Evolutionary conservation across 2,329 filamentous ascomycete species (phyloP), one percentile per base, ranked within the genome.

Genomic region (Aspergillus unguis): DNA sequence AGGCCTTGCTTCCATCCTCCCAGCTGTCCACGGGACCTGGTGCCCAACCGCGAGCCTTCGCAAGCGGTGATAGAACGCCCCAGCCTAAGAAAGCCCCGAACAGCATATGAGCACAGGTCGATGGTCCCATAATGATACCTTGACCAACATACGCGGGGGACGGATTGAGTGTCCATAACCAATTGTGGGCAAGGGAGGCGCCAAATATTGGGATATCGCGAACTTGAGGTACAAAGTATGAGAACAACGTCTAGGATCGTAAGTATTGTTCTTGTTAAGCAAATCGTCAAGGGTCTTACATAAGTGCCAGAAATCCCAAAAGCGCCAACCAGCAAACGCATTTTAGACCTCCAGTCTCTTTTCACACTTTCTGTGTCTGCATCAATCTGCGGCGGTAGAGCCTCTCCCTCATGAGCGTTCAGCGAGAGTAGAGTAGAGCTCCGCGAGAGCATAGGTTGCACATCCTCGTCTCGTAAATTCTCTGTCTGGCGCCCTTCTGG

Each of bases 111-210:
- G 95, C 80, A 3, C 92, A 97, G 0, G 94, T 99, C 36, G 90
- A 87, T 3, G 92, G 89, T 0, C 94, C 94, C 94, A 99, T 99
- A 65, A 99, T 97, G 57, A 99, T 95, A 8, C 94, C 94, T 73
- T 99, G 94, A 0, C 94, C 94, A 27, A 97, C 85, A 68, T 99
- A 99, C 2, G 94, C 94, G n/a, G 95, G 86, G 42, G 91, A 96
- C 0, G 94, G 94, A 61, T 99, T 99, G 5, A 99, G 77, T 1
- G 90, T 94, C 94, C 94, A 99, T 1, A 96, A 81, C 92, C 92
- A 99, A 2, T 83, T 83, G 1, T 82, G 74, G 0, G 91, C 91
- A 5, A 95, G 81, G 2, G 81, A 73, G 0, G 80, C 74, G 0
- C 94, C 94, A 60, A 97, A 89, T 27, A 99, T 77, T 0, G 94